phyloP scores from a whole-genome alignment of 768 basidiomycete genomes.

The Pleurotus eryngii region DNA sequence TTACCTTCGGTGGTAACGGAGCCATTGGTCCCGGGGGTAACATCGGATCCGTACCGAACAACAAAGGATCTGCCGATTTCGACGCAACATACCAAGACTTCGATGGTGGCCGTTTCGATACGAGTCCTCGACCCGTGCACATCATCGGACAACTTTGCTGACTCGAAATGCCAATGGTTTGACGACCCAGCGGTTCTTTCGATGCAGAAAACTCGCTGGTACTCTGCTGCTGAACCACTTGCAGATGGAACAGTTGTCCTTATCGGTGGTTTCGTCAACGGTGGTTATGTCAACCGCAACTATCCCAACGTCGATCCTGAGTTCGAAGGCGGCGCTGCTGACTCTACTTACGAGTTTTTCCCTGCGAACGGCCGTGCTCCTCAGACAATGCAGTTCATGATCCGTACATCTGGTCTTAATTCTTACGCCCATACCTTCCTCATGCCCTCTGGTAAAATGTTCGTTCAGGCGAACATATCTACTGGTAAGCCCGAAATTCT shows the following conservation, averaged over 20 bases:
- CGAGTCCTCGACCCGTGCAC: constrained; percentile 80
- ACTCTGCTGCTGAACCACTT: constrained; percentile 70
- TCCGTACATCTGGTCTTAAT: constrained; percentile 72
- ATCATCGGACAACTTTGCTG: constrained; percentile 41
- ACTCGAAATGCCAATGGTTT: constrained; percentile 64
- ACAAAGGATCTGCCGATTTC: constrained; percentile 45
- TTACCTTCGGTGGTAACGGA: constrained; percentile 75
- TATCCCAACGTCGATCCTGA: constrained; percentile 65
- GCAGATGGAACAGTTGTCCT: constrained; percentile 77
- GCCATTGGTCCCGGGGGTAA: constrained; percentile 70
- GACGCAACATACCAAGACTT: constrained; percentile 75
- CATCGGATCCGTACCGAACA: constrained; percentile 48
- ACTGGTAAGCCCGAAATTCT: constrained; percentile 59
- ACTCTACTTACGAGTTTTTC: constrained; percentile 83
- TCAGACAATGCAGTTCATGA: constrained; percentile 63
- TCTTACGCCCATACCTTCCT: constrained; percentile 74
- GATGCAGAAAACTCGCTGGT: constrained; percentile 75
- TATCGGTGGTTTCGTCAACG: constrained; percentile 78
- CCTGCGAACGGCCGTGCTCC: constrained; percentile 52
- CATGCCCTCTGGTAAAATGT: constrained; percentile 73
- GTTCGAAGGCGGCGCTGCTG: constrained; percentile 65
- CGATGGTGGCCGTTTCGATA: constrained; percentile 74
- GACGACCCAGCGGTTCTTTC: constrained; percentile 59
- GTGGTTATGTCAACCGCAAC: constrained; percentile 79
- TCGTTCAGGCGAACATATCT: constrained; percentile 81